phyloP scores from a whole-genome alignment of 257 asterid genomes.

The Thymus quinquecostatus region DNA sequence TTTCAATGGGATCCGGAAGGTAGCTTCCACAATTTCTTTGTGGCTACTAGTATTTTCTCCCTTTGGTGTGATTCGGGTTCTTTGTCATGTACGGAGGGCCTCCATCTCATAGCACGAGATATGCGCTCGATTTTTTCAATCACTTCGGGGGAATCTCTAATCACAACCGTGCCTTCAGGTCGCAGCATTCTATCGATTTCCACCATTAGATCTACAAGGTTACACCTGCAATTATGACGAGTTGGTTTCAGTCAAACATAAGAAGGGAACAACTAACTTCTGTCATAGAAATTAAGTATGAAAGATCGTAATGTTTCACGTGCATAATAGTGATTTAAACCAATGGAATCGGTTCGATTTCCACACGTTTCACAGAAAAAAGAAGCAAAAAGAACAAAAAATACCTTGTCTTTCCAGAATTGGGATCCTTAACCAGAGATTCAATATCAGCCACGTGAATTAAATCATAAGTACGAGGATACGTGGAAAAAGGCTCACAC shows the following conservation, averaged over 20 bases:
- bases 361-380: neutral
- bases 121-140: slow-evolving; percentile 63
- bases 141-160: slow-evolving; percentile 83
- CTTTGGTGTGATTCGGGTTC: slow-evolving; percentile 75
- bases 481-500: slow-evolving; percentile 99
- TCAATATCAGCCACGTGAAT: slow-evolving; percentile 81
- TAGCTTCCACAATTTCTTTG: slow-evolving; percentile 69
- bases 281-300: neutral
- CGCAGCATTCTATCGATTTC: slow-evolving; percentile 93
- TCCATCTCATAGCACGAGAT: slow-evolving; percentile 85
- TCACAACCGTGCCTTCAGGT: slow-evolving; percentile 83
- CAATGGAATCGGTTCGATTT: neutral
- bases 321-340: neutral
- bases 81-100: slow-evolving; percentile 55
- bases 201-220: slow-evolving; percentile 88
- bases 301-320: neutral
- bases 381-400: slow-evolving; percentile 3
- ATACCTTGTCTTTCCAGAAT: slow-evolving; percentile 79
- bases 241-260: neutral
- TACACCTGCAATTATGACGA: slow-evolving; percentile 63
- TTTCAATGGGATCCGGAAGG: slow-evolving; percentile 44
- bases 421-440: slow-evolving; percentile 69
- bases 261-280: neutral
- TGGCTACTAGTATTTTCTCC: slow-evolving; percentile 81
- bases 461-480: slow-evolving; percentile 95